Base-by-base conservation (phyloP, 768 basidiomycete genomes). In the Hypholoma fasciculare region DNA sequence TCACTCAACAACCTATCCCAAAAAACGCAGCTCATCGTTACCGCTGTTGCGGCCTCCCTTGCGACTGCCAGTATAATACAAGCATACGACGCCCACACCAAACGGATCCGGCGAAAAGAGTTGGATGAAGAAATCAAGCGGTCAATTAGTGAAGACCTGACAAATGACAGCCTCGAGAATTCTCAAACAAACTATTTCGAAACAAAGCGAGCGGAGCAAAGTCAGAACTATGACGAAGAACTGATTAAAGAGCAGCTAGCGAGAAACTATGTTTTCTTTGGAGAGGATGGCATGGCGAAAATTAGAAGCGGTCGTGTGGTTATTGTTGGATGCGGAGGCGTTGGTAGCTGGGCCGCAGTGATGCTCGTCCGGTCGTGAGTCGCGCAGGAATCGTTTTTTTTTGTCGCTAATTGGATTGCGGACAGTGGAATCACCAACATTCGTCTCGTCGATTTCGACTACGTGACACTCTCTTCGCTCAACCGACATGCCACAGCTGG, bases 261-360 rank as follows among this genome's bases (percentile, higher is more conserved):
- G 3, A 78, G 97, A 42, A 98, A 98, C 73, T 97, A 96, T 65
- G 87, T 90, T 8, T 98, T 98, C 74, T 90, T 98, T 53, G 94
- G 94, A 0, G 91, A 96, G 34, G 90, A 94, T 37, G 85, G 85
- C 40, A 96, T 98, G 92, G 70, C 74, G 9, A 87, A 84, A 67
- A 80, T 98, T 52, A 81, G 97, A 52, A 67, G 78, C 8, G 84
- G 86, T 12, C 83, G 79, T 4, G 95, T 98, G 1, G 94, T 93
- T 16, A 77, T 98, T 17, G 88, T 99, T 3, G 97, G 97, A 6
- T 94, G 95, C 63, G 97, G 97, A 57, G 96, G 97, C 2, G 97
- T 99, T 0, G 97, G 97, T 0, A 95, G 92, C 67, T 96, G 94
- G 92, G 91, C 88, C 38, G 94, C 95, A 14, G 84, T 96, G 34